Conservation (phyloP, 2,329 filamentous ascomycete species). For the Chrysosporium keratinophilum region DNA sequence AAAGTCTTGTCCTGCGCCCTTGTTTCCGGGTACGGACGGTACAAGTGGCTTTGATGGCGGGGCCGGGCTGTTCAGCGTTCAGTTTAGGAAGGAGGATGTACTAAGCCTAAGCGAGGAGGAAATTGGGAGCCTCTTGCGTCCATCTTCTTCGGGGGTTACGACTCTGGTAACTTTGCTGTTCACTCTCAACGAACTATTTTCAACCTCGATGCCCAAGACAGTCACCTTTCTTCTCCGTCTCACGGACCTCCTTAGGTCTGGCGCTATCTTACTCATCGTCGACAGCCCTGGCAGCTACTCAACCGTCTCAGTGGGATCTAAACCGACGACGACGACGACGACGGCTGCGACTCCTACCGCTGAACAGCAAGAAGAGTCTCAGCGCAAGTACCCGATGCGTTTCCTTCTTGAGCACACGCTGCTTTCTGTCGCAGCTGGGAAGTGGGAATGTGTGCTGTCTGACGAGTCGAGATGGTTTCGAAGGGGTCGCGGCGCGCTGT, state of each 20-base stretch:
- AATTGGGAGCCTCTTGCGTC: conserved; percentile 30
- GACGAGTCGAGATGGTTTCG: conserved; percentile 82
- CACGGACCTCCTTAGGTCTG: conserved; percentile 47
- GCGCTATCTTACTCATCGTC: conserved; percentile 68
- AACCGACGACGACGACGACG: neutral
- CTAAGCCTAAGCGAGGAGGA: conserved; percentile 33
- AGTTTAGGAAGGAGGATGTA: conserved; percentile 44
- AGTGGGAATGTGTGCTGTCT: conserved; percentile 65
- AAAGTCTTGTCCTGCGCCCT: conserved; percentile 24
- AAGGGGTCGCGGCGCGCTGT: conserved; percentile 49
- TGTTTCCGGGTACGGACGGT: conserved; percentile 16
- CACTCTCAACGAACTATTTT: conserved; percentile 91
- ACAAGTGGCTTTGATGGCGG: neutral
- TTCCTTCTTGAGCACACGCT: conserved; percentile 82
- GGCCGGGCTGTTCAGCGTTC: conserved; percentile 21
- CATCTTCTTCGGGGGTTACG: neutral
- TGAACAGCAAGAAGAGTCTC: conserved; percentile 16
- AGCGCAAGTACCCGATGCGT: conserved; percentile 74
- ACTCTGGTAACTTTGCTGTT: conserved; percentile 73
- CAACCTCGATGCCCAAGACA: conserved; percentile 60
- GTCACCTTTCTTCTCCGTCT: conserved; percentile 65
- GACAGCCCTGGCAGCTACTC: conserved; percentile 94
- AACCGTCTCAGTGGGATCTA: conserved; percentile 56
- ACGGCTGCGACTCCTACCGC: neutral
- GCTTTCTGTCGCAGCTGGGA: conserved; percentile 38